Conservation (phyloP, 2,329 filamentous ascomycete genomes). For the Cercospora sp. region DNA sequence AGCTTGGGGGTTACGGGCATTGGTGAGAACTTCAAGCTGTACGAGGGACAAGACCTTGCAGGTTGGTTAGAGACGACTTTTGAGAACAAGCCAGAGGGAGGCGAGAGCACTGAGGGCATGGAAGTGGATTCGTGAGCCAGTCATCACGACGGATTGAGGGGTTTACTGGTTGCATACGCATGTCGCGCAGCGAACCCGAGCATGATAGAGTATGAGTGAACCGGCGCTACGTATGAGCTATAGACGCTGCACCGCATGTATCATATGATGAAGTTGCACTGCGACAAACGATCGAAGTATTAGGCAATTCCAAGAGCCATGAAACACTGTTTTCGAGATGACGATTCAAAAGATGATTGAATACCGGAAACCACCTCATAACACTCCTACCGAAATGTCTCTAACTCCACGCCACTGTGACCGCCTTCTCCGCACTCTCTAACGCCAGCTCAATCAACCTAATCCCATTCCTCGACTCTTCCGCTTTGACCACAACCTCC, state of each 20-base stretch:
- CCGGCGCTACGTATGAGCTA: neutral
- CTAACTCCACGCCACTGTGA: conserved; percentile 33
- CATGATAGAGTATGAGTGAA: conserved; percentile 3
- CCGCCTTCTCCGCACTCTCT: conserved; percentile 41
- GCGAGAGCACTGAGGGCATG: conserved; percentile 32
- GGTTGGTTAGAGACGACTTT: conserved; percentile 75
- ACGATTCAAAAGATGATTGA: neutral
- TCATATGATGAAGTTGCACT: neutral
- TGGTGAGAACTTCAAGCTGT: conserved; percentile 86
- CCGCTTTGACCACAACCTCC: conserved; percentile 44
- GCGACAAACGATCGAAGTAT: neutral
- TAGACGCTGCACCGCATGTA: conserved; percentile 9
- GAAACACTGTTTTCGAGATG: neutral
- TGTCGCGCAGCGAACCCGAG: neutral
- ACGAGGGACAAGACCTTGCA: conserved; percentile 83
- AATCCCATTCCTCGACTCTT: conserved; percentile 44
- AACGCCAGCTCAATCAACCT: conserved; percentile 47
- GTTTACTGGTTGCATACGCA: neutral
- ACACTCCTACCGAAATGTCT: neutral
- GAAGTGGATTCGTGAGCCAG: conserved; percentile 33
- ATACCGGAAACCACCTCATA: neutral
- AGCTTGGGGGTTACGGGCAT: conserved; percentile 86
- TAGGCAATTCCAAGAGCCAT: neutral
- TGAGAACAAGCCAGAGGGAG: conserved; percentile 45
- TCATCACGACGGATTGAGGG: neutral